Evolutionary conservation across 2,329 filamentous ascomycete species (phyloP).

Genomic region (Curvularia lunata): DNA sequence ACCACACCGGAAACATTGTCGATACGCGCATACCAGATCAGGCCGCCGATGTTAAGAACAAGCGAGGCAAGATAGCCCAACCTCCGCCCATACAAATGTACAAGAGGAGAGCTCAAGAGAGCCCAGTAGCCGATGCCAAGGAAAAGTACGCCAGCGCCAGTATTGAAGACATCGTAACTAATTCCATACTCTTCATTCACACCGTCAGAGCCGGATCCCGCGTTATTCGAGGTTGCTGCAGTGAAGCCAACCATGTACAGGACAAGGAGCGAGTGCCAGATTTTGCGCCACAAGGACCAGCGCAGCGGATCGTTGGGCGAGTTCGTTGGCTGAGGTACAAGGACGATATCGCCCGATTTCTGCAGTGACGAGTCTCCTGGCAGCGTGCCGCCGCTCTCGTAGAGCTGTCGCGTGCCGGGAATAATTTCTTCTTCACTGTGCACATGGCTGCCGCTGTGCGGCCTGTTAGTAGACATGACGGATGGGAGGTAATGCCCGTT

Average conservation of each 20-base stretch:
- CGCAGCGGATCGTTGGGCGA: conserved; percentile 4
- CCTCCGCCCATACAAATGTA: conserved; percentile 2
- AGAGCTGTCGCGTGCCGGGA: not conserved
- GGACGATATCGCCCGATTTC: not conserved
- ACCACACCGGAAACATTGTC: conserved; percentile 2
- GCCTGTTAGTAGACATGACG: not conserved
- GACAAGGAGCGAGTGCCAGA: conserved; percentile 3
- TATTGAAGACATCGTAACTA: conserved; percentile 2
- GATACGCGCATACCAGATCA: conserved; percentile 4
- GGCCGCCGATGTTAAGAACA: conserved; percentile 1
- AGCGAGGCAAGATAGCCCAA: conserved; percentile 3
- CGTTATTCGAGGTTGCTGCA: conserved; percentile 2
- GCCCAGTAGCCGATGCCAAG: conserved; percentile 1
- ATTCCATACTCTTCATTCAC: conserved; percentile 4
- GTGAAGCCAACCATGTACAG: conserved; percentile 3
- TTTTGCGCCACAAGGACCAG: not conserved
- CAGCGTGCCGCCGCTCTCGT: not conserved
- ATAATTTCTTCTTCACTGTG: conserved; percentile 1
- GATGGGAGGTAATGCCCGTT: not conserved
- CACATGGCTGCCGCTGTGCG: not conserved
- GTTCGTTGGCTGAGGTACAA: conserved; percentile 1
- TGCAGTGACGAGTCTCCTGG: not conserved
- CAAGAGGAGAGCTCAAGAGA: conserved; percentile 4
- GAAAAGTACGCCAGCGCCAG: conserved; percentile 1
- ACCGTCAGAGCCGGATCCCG: conserved; percentile 1